Percentiles rank a stretch among this genome's conserved stretches.
Evolutionary conservation across 2,329 filamentous ascomycete genomes (phyloP).

Genomic region (Blumeria graminis): DNA sequence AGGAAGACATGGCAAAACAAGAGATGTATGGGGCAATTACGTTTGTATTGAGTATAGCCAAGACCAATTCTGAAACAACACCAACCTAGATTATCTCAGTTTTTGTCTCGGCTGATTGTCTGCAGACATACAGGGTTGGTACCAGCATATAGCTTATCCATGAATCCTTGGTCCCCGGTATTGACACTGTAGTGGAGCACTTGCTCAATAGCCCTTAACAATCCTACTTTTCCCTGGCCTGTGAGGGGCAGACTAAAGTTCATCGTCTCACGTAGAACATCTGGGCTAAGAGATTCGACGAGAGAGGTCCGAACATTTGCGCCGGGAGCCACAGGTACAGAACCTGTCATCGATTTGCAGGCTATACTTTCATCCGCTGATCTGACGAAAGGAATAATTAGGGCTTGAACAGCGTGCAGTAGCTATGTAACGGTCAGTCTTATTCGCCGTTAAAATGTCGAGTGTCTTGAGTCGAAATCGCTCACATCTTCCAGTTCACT

Average conservation of each 20-base stretch:
- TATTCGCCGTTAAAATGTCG: background rate
- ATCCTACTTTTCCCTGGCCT: constrained; percentile 43
- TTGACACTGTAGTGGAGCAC: constrained; percentile 77
- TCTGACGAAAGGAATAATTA: constrained; percentile 47
- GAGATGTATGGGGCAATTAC: constrained; percentile 17
- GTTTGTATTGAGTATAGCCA: constrained; percentile 79
- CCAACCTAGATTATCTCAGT: constrained; percentile 32
- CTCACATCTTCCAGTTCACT: constrained; percentile 24
- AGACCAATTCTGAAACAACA: constrained; percentile 59
- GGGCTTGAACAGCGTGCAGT: constrained; percentile 37
- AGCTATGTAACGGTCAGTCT: constrained; percentile 26
- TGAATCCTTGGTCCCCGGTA: constrained; percentile 93
- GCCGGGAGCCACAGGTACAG: constrained; percentile 18
- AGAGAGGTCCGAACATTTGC: constrained; percentile 27
- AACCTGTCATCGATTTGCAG: constrained; percentile 27
- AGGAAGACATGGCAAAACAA: no score
- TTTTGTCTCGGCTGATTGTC: background rate
- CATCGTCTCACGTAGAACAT: constrained; percentile 29
- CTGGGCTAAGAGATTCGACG: constrained; percentile 35
- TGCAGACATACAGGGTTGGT: constrained; percentile 44
- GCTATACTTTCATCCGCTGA: constrained; percentile 41
- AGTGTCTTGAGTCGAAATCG: background rate
- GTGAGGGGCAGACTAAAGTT: constrained; percentile 32
- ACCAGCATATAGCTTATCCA: constrained; percentile 85
- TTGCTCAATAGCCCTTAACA: constrained; percentile 44